A percentile compares a stretch with the other conserved stretches of the same genome.
Evolutionary conservation across 352 stramenopile species (phyloP).

Genomic region (Phytopythium ostracodes): DNA sequence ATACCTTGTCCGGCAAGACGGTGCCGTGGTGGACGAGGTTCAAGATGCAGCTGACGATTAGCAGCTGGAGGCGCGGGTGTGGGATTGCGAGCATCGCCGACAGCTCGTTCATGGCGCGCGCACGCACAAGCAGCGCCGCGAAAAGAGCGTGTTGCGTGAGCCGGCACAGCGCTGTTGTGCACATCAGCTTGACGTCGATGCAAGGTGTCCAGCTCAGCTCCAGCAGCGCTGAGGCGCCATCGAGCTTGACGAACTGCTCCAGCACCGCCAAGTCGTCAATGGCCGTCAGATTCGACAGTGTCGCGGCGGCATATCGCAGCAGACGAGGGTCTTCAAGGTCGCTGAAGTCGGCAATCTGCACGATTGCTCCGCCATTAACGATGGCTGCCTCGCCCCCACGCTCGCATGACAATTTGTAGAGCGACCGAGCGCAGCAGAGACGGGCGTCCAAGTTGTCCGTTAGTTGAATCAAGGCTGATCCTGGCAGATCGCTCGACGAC

Average conservation of each 20-base stretch:
- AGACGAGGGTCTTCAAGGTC: constrained; percentile 56
- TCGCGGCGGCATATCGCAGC: constrained; percentile 56
- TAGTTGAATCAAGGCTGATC: not conserved
- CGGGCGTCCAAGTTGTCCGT: constrained; percentile 50
- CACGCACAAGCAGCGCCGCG: constrained; percentile 33
- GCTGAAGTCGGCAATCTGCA: constrained; percentile 66
- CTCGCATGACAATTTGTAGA: constrained; percentile 82
- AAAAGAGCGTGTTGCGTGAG: constrained; percentile 35
- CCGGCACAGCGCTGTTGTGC: constrained; percentile 56
- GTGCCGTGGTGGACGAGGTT: constrained; percentile 71
- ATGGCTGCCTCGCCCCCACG: constrained; percentile 46
- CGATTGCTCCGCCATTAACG: constrained; percentile 56
- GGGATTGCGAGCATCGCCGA: constrained; percentile 62
- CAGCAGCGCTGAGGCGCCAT: constrained; percentile 56
- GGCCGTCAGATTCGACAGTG: constrained; percentile 56
- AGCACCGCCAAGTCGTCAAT: constrained; percentile 9
- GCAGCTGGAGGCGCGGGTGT: constrained; percentile 46
- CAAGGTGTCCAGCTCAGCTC: constrained; percentile 67
- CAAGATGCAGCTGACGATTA: constrained; percentile 58
- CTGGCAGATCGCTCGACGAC: not conserved
- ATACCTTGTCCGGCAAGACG: constrained; percentile 63
- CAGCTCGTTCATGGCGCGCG: constrained; percentile 53
- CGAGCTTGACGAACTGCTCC: constrained; percentile 47
- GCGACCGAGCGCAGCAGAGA: constrained; percentile 60
- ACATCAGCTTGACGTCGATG: constrained; percentile 66